Evolutionary conservation across 2,329 filamentous ascomycete genomes (phyloP), one percentile per base, ranked within the genome.

Genomic region (Amesomyces nigricolor): DNA sequence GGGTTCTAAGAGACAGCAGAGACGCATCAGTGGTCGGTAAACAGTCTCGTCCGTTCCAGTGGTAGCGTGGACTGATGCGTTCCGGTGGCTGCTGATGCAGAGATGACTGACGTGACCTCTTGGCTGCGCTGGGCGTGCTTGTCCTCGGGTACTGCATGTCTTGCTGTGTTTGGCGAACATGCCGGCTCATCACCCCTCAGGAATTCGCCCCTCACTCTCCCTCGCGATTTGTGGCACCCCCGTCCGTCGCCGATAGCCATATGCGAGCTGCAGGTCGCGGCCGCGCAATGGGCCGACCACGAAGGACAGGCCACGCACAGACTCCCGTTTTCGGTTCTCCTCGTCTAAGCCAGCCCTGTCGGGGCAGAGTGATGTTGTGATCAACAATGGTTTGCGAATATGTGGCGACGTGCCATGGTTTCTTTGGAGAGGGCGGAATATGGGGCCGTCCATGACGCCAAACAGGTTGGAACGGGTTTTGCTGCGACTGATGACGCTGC

Each of bases 51-150:
- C 50, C 14, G 39, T 35, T 47, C 17, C 26, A 29, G 19, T 30
- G 19, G 39, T 22, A 22, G 16, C 48, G 14, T 38, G 45, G 17
- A 5, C 30, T 38, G 16, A 26, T 26, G 17, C 4, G 14, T 13
- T 40, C n/a, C 42, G 37, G 47, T 51, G 37, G 51, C 44, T 51
- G 51, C 16, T 44, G 32, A 50, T 46, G 38, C 16, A 53, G 51
- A 50, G 51, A 30, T 53, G 57, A 49, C 49, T 55, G 58, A 60
- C 51, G 61, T 60, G 58, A 58, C 58, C 47, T 55, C 47, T 46
- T 42, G 39, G 60, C 46, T 61, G 54, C 51, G 55, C 39, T 57
- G 50, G 57, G 44, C 39, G 48, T 46, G 38, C 46, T 55, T 44
- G 48, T 47, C 49, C 38, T 54, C 44, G 47, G 19, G 42, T 52